These are phyloP conservation scores for Phytophthora palmivora DNA, from an alignment of 352 stramenopile species.

Conservation along the genomic window DNA sequence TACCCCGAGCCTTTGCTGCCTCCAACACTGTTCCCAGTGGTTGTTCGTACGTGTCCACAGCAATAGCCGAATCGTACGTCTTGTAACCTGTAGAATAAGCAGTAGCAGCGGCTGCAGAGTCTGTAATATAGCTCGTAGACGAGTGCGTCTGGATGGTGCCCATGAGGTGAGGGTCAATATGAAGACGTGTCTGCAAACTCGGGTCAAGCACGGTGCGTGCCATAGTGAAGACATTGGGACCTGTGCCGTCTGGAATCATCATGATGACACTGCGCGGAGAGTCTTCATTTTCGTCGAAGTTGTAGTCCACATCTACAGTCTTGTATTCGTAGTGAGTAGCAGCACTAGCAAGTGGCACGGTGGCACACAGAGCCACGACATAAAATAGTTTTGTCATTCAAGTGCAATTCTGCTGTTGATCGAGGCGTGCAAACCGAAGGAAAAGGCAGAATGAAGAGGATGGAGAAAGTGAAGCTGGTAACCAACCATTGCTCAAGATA, in stretches of 20 bases:
- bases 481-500: conserved; percentile 11
- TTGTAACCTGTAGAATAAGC: conserved; percentile 75
- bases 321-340: conserved; percentile 64
- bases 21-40: conserved; percentile 68
- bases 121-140: conserved; percentile 70
- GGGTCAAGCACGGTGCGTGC: conserved; percentile 65
- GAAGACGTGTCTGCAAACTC: conserved; percentile 55
- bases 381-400: conserved; percentile 3
- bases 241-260: conserved; percentile 78
- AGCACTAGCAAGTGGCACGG: conserved; percentile 33
- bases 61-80: conserved; percentile 68
- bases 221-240: conserved; percentile 68
- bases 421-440: conserved; percentile 2
- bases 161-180: conserved; percentile 66
- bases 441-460: conserved; percentile 12
- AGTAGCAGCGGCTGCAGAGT: conserved; percentile 70
- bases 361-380: conserved; percentile 14
- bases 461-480: conserved; percentile 1
- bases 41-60: conserved; percentile 62
- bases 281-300: conserved; percentile 54
- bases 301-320: conserved; percentile 69
- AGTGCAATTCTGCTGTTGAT: background rate
- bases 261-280: conserved; percentile 65
- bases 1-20: conserved; percentile 63
- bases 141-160: conserved; percentile 70